Conservation (phyloP, 2,329 filamentous ascomycete genomes). For the Biscogniauxia marginata region DNA sequence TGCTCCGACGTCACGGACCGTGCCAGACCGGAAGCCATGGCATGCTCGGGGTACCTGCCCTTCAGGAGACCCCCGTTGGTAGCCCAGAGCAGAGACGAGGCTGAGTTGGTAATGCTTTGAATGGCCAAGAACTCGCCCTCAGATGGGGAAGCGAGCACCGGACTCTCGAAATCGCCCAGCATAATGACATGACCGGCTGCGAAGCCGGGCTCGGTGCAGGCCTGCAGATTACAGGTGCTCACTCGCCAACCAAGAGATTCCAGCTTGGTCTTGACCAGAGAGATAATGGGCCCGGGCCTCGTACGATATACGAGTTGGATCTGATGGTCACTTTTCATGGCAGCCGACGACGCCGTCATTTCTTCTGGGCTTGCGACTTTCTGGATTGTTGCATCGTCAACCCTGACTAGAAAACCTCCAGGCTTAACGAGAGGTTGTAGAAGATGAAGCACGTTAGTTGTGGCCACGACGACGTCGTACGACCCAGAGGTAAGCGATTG, state of each 20-base stretch:
- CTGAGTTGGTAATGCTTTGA: slow-evolving; percentile 23
- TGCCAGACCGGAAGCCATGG: slow-evolving; percentile 27
- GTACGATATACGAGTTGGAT: slow-evolving; percentile 9
- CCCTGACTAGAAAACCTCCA: too few species aligned
- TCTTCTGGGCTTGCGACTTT: too few species aligned
- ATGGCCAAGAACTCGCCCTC: slow-evolving; percentile 28
- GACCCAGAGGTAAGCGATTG: slow-evolving; percentile 10
- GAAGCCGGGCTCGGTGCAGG: too few species aligned
- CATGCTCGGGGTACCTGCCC: slow-evolving; percentile 25
- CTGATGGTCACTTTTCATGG: not conserved
- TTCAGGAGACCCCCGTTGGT: slow-evolving; percentile 24
- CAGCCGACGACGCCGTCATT: too few species aligned
- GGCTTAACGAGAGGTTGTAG: too few species aligned
- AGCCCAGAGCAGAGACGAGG: slow-evolving; percentile 30
- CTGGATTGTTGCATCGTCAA: too few species aligned
- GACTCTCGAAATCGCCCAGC: slow-evolving; percentile 29
- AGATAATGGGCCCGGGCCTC: slow-evolving; percentile 4
- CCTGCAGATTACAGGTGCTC: slow-evolving; percentile 1
- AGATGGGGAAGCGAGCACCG: slow-evolving; percentile 26
- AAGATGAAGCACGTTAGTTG: too few species aligned
- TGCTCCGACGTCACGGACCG: slow-evolving; percentile 26
- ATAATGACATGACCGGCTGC: slow-evolving; percentile 26
- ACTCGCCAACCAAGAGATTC: slow-evolving; percentile 13
- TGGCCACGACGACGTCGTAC: slow-evolving; percentile 8
- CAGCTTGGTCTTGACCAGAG: slow-evolving; percentile 5